These are phyloP conservation scores for Exophiala viscosa DNA, from an alignment of 2,329 filamentous ascomycete genomes.

Conservation along the genomic window DNA sequence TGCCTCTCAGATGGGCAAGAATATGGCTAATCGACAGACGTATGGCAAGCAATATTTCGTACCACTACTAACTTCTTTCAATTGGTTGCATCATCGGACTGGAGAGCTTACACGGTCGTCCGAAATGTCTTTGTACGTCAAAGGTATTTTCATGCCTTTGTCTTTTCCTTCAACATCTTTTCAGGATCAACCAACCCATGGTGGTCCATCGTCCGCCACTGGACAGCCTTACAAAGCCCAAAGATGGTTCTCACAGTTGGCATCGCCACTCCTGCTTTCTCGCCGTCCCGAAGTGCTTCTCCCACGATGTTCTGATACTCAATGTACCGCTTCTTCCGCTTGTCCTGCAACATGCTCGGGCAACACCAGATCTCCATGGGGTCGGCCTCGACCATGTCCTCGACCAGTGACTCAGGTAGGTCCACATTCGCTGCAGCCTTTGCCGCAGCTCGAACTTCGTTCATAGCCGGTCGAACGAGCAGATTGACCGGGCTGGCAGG, in stretches of 20 bases:
- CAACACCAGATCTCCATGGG: slow-evolving; percentile 47
- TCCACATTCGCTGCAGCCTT: slow-evolving; percentile 41
- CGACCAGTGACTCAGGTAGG: slow-evolving; percentile 43
- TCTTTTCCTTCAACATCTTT: slow-evolving; percentile 21
- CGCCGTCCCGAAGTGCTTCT: slow-evolving; percentile 54
- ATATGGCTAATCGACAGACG: no score
- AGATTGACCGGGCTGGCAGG: slow-evolving; percentile 38
- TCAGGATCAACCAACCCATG: slow-evolving; percentile 23
- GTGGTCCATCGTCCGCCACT: slow-evolving; percentile 30
- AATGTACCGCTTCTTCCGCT: slow-evolving; percentile 48
- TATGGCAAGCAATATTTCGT: no score
- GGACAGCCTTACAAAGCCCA: slow-evolving; percentile 30
- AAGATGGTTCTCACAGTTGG: slow-evolving; percentile 32
- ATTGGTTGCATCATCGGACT: no score
- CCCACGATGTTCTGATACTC: slow-evolving; percentile 57
- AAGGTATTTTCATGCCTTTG: not conserved
- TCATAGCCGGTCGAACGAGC: slow-evolving; percentile 53
- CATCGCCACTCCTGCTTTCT: slow-evolving; percentile 43
- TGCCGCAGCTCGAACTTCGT: slow-evolving; percentile 41
- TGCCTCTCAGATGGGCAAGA: no score
- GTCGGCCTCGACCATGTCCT: slow-evolving; percentile 49
- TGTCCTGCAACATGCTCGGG: slow-evolving; percentile 55
- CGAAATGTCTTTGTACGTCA: no score
- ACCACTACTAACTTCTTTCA: no score
- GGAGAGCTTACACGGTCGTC: no score